Evolutionary conservation across 768 basidiomycete genomes (phyloP), one percentile per base, ranked within the genome.

Genomic region (Rubroboletus satanas): DNA sequence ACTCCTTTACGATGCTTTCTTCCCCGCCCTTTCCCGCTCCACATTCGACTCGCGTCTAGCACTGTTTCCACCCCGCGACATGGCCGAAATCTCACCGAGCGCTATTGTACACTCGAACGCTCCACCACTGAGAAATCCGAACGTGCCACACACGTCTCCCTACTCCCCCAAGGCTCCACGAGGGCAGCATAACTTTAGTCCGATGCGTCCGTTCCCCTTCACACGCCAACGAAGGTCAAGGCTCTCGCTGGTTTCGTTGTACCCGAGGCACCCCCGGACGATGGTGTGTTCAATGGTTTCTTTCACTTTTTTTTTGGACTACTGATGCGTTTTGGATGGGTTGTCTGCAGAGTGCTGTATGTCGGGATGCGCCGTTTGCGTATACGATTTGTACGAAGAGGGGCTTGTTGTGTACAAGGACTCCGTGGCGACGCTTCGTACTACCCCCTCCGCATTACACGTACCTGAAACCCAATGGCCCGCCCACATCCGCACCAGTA

Each of bases 321-420:
- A 10, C 42, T 28, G 14, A 26, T 26, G 12, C 45, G 0, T n/a
- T 45, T 43, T 28, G 43, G 43, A 5, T n/a, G 46, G 5, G 3
- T 26, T 26, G 26, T 26, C 26, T n/a, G 2, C 17, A 93, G 93
- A 93, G 71, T 94, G 93, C 70, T 96, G 93, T 75, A 95, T 95
- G 93, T 93, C 91, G 3, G 90, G 90, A 31, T 96, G 93, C 65
- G 89, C 92, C 0, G 72, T 94, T n/a, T 95, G 93, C 68, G 88
- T 95, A 8, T 90, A 95, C 71, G 91, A 93, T 62, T 69, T 93
- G 26, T 92, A 93, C 71, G 84, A 89, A 56, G 90, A 93, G 45
- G 80, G 85, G 0, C 68, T 90, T 2, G 74, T 75, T 23, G 75
- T 73, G 12, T 93, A 93, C 73, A 77, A 79, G 26, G 75, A 79